These are phyloP conservation scores for Russula sp. DNA, from an alignment of 768 basidiomycete genomes.

Conservation along the genomic window DNA sequence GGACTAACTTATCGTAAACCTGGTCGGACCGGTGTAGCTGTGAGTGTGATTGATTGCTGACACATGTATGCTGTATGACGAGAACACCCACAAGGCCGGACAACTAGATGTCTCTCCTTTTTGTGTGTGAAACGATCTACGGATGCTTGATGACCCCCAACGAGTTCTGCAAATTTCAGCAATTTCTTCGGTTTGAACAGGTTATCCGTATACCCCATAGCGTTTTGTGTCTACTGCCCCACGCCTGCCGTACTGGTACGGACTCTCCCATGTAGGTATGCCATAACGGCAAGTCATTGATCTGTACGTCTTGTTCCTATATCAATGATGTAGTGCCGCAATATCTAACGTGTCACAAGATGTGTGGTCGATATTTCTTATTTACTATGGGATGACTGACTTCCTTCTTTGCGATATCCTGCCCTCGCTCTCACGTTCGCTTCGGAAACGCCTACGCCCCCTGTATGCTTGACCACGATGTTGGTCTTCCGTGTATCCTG, in stretches of 20 bases:
- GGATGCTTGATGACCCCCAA: background rate
- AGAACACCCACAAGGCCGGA: background rate
- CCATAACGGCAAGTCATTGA: background rate
- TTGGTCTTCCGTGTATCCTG: background rate
- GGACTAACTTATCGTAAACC: background rate
- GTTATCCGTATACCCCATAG: background rate
- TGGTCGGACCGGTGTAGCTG: background rate
- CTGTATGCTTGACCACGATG: background rate
- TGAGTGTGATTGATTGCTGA: background rate
- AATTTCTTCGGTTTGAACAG: slow-evolving; percentile 1
- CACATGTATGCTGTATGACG: background rate
- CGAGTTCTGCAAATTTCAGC: background rate
- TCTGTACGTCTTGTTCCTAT: background rate
- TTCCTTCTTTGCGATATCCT: background rate
- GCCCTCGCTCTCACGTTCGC: background rate
- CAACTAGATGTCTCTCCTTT: background rate
- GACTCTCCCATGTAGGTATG: background rate
- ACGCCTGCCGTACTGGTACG: background rate
- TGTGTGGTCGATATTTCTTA: background rate
- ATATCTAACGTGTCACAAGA: background rate
- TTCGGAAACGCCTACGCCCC: background rate
- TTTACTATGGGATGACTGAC: background rate
- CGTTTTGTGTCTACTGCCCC: background rate
- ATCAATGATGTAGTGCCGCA: background rate
- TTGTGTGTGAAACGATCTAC: slow-evolving; percentile 3